These are phyloP conservation scores for Cladosporium oxysporum DNA, from an alignment of 2,329 filamentous ascomycete genomes.

Conservation along the genomic window DNA sequence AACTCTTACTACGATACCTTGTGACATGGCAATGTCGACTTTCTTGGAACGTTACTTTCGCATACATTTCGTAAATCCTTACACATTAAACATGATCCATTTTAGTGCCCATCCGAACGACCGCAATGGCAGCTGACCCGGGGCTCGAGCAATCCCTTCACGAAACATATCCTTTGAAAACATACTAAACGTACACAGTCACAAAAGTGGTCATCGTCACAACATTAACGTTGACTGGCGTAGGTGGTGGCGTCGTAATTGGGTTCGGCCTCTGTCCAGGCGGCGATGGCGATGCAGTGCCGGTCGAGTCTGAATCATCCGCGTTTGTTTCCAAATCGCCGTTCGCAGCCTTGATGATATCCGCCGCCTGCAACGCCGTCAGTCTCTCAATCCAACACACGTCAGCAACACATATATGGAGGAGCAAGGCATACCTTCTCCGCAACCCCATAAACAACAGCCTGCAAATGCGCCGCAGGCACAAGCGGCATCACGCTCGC, in stretches of 20 bases:
- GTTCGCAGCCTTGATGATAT: conserved; percentile 46
- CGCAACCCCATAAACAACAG: conserved; percentile 37
- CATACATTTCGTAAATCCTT: not conserved
- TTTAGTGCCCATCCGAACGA: not conserved
- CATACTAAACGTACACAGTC: conserved; percentile 10
- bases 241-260: not conserved
- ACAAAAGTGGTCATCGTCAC: conserved; percentile 20
- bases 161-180: not conserved
- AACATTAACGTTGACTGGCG: not conserved
- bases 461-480: conserved; percentile 40
- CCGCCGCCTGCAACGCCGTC: conserved; percentile 43
- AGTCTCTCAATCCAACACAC: not conserved
- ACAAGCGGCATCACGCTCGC: conserved; percentile 49
- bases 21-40: not conserved
- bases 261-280: not conserved
- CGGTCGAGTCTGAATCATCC: not conserved
- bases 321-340: not conserved
- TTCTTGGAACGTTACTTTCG: not conserved
- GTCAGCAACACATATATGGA: not conserved
- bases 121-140: not conserved
- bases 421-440: conserved; percentile 40
- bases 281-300: not conserved
- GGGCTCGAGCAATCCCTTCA: not conserved
- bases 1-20: not conserved
- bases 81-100: not conserved